Base-by-base conservation (phyloP, 1,284 basidiomycete species). In the Kwoniella shivajii region DNA sequence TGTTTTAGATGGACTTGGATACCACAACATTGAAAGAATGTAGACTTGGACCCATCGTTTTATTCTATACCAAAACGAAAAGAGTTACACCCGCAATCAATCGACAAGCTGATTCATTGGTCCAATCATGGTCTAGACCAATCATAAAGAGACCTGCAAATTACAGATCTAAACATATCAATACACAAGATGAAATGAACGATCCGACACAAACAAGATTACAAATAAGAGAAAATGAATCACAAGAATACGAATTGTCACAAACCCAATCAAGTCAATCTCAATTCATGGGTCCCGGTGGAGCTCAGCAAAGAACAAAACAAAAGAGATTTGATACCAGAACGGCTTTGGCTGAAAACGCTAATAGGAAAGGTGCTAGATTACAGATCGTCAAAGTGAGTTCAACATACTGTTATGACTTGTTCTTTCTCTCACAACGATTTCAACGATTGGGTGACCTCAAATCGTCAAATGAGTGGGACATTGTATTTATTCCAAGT, bases 11-110 rank as follows among this genome's bases (percentile, higher is more conserved):
- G 88, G 88, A 89, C 67, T 93, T 98, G 69, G 95, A 98, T 78
- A 88, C 88, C 18, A 80, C 87, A 47, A 90, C 91, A 14, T 86
- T 99, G 66, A 95, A 95, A 75, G 92, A 95, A 76, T 90, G 89
- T 3, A 86, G 87, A 0, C 83, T 99, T 5, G 95, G 95, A n/a
- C 88, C 88, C 57, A 84, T 99, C 62, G 83, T 99, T 18, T 82
- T 97, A 18, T 98, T 99, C 79, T 99, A 99, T 83, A 95, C 91
- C 29, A 91, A 94, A 73, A 76, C 77, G 34, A 90, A 88, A 73
- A 88, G 92, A 48, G 93, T 95, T 43, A 88, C 89, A 7, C 84
- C 89, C 0, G 84, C 87, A 49, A 88, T 99, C 58, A 80, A 82
- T 36, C 86, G 91, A 50, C 85, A 86, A 51, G 95, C 96, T 11